These are phyloP conservation scores for Lasiodiplodia sp. DNA, from an alignment of 2,329 filamentous ascomycete species.

Conservation along the genomic window DNA sequence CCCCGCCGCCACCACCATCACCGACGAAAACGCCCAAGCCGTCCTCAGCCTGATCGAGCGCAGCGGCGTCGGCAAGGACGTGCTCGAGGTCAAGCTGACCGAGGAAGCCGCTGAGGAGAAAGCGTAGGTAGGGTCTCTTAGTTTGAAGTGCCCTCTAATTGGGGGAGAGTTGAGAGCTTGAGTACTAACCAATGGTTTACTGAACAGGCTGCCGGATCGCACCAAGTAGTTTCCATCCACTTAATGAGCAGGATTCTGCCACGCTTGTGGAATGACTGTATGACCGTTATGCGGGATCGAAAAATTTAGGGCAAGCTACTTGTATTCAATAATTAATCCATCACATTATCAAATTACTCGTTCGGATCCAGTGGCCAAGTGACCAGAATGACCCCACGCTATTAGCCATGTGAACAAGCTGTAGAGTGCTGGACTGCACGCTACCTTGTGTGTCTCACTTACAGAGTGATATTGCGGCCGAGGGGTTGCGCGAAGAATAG, in stretches of 20 bases:
- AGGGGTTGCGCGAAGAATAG: no score
- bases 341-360: not conserved
- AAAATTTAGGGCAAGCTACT: not conserved
- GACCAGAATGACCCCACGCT: not conserved
- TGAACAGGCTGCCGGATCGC: constrained; percentile 31
- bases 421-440: no score
- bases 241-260: not conserved
- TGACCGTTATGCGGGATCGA: not conserved
- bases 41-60: constrained; percentile 42
- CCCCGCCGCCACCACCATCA: constrained; percentile 44
- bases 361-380: not conserved
- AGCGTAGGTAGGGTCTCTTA: constrained; percentile 30
- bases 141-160: no score
- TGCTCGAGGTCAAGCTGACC: constrained; percentile 43
- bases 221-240: constrained; percentile 29
- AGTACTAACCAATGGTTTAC: not conserved
- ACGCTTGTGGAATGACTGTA: not conserved
- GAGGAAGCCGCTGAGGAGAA: constrained; percentile 29
- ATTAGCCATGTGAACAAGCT: not conserved
- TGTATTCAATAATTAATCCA: not conserved
- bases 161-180: not conserved
- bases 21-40: constrained; percentile 43
- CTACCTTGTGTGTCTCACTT: no score
- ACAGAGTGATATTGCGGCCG: no score
- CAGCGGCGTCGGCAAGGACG: constrained; percentile 42